Evolutionary conservation across 106 monocot genomes (phyloP).

Genomic region (Allium cepa): DNA sequence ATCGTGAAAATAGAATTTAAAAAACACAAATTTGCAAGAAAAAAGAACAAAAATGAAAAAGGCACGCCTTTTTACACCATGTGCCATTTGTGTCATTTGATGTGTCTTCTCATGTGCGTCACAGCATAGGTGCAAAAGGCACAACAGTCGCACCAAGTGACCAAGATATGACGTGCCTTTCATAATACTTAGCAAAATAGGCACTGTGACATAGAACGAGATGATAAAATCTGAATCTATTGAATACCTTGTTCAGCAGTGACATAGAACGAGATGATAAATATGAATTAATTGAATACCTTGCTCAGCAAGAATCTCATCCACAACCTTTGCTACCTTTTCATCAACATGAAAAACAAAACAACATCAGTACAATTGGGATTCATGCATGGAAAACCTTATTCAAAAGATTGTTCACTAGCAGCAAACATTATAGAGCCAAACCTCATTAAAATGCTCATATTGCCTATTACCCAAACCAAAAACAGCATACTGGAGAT

Average conservation of each 20-base stretch:
- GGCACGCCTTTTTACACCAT: no score
- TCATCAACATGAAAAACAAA: not conserved
- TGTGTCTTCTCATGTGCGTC: no score
- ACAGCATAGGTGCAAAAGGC: no score
- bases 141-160: no score
- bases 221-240: not conserved
- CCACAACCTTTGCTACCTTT: conserved; percentile 60
- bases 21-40: no score
- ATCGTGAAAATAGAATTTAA: no score
- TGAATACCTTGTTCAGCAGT: conserved; percentile 27
- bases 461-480: conserved; percentile 96
- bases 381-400: not conserved
- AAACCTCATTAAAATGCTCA: conserved; percentile 96
- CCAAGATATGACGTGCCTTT: no score
- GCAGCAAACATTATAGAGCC: not conserved
- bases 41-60: no score
- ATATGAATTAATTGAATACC: not conserved
- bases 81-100: no score
- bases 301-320: conserved; percentile 47
- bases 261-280: not conserved
- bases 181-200: no score
- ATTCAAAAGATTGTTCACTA: not conserved
- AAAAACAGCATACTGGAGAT: conserved; percentile 75
- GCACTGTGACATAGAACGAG: not conserved
- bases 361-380: not conserved